Evolutionary conservation across 2,329 filamentous ascomycete species (phyloP), one percentile per base, ranked within the genome.

Genomic region (Blastomyces gilchristii): DNA sequence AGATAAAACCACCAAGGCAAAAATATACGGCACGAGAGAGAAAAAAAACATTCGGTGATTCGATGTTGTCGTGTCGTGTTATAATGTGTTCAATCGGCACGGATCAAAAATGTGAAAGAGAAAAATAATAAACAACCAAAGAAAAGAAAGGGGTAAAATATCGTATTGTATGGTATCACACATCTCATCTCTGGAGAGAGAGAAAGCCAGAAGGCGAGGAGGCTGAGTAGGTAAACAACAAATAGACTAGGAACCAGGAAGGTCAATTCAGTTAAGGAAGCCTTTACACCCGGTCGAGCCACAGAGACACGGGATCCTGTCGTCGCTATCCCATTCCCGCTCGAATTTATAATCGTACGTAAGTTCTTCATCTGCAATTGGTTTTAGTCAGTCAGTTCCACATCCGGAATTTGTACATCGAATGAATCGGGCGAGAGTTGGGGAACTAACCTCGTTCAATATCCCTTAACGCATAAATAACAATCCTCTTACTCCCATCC

Each of bases 341-440:
- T 99, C 94, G 76, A 99, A 99, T 77, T 99, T 99, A 84, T 99
- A 99, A 80, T 99, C 94, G 80, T 99, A 99, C 1, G 94, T 99
- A 75, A 99, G 86, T 81, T 99, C 94, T 79, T 99, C 94, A 75
- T 97, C 94, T 99, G 72, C 65, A 61, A 31, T 54, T 37, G 16
- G 9, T 2, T 18, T 54, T 22, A 12, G n/a, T 22, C n/a, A 39
- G 25, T 54, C n/a, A 54, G 52, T 34, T 54, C 18, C 52, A n/a
- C 16, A 52, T 12, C 25, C 8, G 22, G n/a, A 28, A 52, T 52
- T 7, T 9, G 6, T 25, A 2, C 34, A 37, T 37, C 7, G 8
- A 37, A 37, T 37, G 34, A 9, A 37, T 37, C 34, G 8, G 34
- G 9, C 8, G 34, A 37, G 34, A 37, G n/a, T 9, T 49, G 0